Evolutionary conservation across 306 rosid species (phyloP).

Genomic region (Pterocarpus macrocarpus): DNA sequence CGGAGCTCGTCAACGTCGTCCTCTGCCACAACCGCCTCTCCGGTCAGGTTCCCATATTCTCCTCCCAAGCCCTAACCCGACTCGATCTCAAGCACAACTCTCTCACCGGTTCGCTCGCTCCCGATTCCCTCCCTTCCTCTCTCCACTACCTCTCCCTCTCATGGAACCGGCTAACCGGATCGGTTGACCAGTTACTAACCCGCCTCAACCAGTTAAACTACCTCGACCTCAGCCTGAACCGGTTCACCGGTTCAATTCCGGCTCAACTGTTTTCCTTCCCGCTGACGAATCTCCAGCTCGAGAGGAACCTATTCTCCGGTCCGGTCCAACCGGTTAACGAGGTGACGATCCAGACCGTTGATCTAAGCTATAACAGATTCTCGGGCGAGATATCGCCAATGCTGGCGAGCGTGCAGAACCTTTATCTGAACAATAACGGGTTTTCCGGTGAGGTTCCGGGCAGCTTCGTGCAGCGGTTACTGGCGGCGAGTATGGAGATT

Average conservation of each 20-base stretch:
- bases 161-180: slow-evolving; percentile 76
- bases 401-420: slow-evolving; percentile 80
- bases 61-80: slow-evolving; percentile 63
- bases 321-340: slow-evolving; percentile 65
- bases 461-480: slow-evolving; percentile 72
- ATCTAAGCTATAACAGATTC: slow-evolving; percentile 77
- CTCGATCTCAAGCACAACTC: slow-evolving; percentile 85
- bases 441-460: slow-evolving; percentile 83
- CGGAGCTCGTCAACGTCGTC: slow-evolving; percentile 70
- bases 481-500: slow-evolving; percentile 67
- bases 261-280: slow-evolving; percentile 77
- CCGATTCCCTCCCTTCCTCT: slow-evolving; percentile 71
- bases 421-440: slow-evolving; percentile 84
- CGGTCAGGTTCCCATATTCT: slow-evolving; percentile 76
- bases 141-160: slow-evolving; percentile 84
- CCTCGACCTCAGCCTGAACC: slow-evolving; percentile 85
- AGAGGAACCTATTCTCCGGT: slow-evolving; percentile 79
- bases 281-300: slow-evolving; percentile 73
- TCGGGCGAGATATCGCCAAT: slow-evolving; percentile 74
- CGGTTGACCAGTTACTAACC: slow-evolving; percentile 67
- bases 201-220: slow-evolving; percentile 69
- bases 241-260: slow-evolving; percentile 78
- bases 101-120: slow-evolving; percentile 76
- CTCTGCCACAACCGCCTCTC: slow-evolving; percentile 84
- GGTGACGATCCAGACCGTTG: slow-evolving; percentile 78